Evolutionary conservation across 2,329 filamentous ascomycete species (phyloP).

Genomic region (Aspergillus piperis): DNA sequence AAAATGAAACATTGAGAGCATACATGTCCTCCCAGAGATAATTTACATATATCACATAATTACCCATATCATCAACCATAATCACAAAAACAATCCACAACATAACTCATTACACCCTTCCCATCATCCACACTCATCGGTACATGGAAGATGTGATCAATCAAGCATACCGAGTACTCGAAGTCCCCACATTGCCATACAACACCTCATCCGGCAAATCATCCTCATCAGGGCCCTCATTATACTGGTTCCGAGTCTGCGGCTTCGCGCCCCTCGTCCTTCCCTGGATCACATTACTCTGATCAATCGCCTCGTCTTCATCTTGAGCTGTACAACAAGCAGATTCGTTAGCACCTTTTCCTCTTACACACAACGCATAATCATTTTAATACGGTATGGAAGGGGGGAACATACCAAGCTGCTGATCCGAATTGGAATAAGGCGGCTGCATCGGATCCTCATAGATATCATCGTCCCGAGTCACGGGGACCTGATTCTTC

Average conservation of each 20-base stretch:
- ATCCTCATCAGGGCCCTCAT: conserved; percentile 26
- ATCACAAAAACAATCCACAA: no score
- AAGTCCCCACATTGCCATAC: not conserved
- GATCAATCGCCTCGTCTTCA: conserved; percentile 25
- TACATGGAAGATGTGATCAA: no score
- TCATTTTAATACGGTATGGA: no score
- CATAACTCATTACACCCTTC: no score
- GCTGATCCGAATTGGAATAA: conserved; percentile 29
- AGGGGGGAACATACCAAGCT: conserved; percentile 28
- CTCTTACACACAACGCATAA: no score
- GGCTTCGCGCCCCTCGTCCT: conserved; percentile 29
- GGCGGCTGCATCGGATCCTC: conserved; percentile 35
- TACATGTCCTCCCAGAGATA: no score
- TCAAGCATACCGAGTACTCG: not conserved
- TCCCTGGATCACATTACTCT: conserved; percentile 26
- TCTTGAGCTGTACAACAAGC: conserved; percentile 17
- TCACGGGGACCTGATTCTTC: conserved; percentile 24
- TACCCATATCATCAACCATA: no score
- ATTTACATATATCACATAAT: no score
- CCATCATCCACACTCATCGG: no score
- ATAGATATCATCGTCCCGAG: conserved; percentile 23
- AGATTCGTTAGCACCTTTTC: not conserved
- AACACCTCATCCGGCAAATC: conserved; percentile 23
- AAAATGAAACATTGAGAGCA: no score
- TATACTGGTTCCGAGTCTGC: conserved; percentile 22